Evolutionary conservation across 257 asterid species (phyloP), one percentile per base, ranked within the genome.

Genomic region (Nicotiana undulata): DNA sequence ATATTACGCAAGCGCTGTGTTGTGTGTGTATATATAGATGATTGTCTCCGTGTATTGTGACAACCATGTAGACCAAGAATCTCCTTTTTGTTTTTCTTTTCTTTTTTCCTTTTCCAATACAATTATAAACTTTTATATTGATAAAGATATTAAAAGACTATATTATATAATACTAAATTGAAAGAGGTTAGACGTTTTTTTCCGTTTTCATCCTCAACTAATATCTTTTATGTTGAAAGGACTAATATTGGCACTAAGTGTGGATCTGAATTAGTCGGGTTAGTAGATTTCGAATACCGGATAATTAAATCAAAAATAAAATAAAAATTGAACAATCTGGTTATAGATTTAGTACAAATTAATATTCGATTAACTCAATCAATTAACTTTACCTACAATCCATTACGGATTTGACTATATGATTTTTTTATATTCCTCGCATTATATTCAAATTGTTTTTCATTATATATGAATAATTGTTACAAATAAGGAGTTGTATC

Each of bases 51-150:
- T 20, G 46, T 34, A 70, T 68, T 29, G 65, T 28, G 56, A 78
- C 46, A 63, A 65, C 81, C 84, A 44, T 55, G 58, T 76, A 65
- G 31, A 77, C 83, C 86, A 83, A 83, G 84, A 86, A 86, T 85
- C 87, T 66, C 79, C 87, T 83, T 84, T 88, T 84, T 64, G 2
- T 3, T 64, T 67, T 79, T 55, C 55, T 70, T 28, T 37, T 46
- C 32, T 15, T 52, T 80, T 53, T 10, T n/a, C 46, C 4, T 11
- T 64, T 63, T 28, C n/a, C 5, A 12, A n/a, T 63, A 24, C 9
- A 22, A 26, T 13, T 63, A 51, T 63, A 12, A 28, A 6, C 1
- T 5, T 28, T 28, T 63, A 24, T 61, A 18, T 3, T 9, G 32
- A 13, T 3, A 20, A 4, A 31, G 6, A 0, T 18, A 20, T 10